These are phyloP conservation scores for Hymenoscyphus salicellus DNA, from an alignment of 2,329 filamentous ascomycete genomes.

Conservation along the genomic window DNA sequence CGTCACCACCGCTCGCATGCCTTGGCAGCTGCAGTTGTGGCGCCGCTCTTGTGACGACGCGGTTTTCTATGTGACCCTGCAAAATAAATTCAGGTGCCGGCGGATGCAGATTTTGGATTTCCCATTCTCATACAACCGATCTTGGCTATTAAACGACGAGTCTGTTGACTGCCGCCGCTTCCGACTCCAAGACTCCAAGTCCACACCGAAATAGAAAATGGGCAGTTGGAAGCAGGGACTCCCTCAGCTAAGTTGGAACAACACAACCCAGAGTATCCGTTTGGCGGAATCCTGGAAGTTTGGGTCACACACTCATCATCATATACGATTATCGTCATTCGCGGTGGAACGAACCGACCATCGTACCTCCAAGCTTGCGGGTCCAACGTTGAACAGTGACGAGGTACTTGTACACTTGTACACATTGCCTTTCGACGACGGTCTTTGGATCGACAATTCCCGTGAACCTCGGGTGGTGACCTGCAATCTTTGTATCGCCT, in stretches of 20 bases:
- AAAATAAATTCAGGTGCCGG: background rate
- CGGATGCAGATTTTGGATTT: background rate
- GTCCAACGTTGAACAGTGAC: constrained; percentile 1
- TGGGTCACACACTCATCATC: background rate
- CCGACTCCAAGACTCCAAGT: background rate
- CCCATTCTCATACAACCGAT: background rate
- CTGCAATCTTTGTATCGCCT: too few species aligned
- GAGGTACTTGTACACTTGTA: too few species aligned
- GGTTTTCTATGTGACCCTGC: background rate
- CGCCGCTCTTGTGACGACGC: background rate
- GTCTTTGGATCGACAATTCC: background rate
- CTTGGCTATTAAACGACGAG: background rate
- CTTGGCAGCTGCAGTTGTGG: background rate
- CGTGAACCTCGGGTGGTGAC: too few species aligned
- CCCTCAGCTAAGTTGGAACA: background rate
- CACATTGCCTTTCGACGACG: background rate
- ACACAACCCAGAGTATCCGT: too few species aligned
- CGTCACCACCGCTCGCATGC: background rate
- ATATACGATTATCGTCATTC: background rate
- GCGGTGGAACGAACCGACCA: background rate
- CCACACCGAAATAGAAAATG: background rate
- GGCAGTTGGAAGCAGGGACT: background rate
- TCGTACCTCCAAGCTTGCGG: background rate
- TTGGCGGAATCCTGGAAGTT: background rate
- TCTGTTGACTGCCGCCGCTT: background rate